phyloP scores from a whole-genome alignment of 257 asterid species.

The Cruciata laevipes region DNA sequence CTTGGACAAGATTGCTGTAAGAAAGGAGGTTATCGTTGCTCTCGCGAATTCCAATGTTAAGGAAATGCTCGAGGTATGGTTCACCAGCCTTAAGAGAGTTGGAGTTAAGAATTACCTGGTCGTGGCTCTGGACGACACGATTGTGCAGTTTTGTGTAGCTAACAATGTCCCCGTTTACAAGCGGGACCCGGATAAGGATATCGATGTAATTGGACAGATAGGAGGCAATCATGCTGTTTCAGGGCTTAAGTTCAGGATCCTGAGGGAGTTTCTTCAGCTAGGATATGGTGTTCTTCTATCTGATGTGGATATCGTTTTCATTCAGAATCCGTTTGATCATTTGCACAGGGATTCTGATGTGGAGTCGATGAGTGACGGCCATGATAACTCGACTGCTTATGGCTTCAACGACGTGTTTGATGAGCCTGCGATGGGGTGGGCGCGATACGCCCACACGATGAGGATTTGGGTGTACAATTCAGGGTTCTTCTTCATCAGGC shows the following conservation, averaged over 20 bases:
- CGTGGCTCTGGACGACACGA: conserved; percentile 62
- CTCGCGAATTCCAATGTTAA: conserved; percentile 74
- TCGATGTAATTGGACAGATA: conserved; percentile 52
- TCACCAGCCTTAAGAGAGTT: conserved; percentile 47
- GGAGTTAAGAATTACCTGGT: conserved; percentile 63
- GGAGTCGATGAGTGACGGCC: conserved; percentile 90
- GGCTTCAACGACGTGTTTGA: conserved; percentile 76
- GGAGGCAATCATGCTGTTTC: conserved; percentile 77
- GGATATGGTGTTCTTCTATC: conserved; percentile 76
- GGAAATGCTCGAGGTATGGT: conserved; percentile 58
- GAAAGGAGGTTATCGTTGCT: conserved; percentile 67
- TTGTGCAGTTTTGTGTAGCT: conserved; percentile 52
- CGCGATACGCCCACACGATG: conserved; percentile 76
- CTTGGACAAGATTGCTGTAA: conserved; percentile 47
- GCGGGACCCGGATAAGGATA: conserved; percentile 51
- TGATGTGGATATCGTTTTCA: conserved; percentile 65
- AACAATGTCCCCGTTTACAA: conserved; percentile 52
- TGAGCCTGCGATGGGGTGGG: conserved; percentile 84
- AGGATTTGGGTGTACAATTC: conserved; percentile 86
- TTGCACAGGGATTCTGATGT: conserved; percentile 65
- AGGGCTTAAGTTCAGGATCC: conserved; percentile 54
- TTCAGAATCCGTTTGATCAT: conserved; percentile 76
- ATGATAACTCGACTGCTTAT: conserved; percentile 64
- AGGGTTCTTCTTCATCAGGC: conserved; percentile 76
- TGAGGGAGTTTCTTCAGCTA: conserved; percentile 80